phyloP scores from a whole-genome alignment of 345 rosid species.

The Aethionema arabicum region DNA sequence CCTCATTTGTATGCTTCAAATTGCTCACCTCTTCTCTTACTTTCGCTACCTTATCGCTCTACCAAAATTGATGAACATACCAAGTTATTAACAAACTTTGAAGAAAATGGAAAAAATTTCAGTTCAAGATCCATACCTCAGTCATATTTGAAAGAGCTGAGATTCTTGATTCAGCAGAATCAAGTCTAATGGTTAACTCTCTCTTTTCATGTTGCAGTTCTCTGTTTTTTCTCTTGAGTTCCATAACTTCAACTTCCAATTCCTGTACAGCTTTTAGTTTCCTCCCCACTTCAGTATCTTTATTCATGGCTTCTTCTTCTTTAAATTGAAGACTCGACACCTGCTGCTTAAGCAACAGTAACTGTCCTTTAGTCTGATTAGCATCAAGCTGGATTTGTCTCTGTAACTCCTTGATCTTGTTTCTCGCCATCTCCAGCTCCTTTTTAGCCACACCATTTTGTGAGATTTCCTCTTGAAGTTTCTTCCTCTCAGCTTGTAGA shows the following conservation, averaged over 20 bases:
- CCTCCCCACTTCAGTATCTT: constrained; percentile 64
- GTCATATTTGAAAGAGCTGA: constrained; percentile 80
- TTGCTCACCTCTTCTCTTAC: constrained; percentile 78
- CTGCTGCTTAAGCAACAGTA: constrained; percentile 86
- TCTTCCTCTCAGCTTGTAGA: constrained; percentile 80
- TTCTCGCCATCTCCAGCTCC: constrained; percentile 78
- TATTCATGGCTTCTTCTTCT: constrained; percentile 78
- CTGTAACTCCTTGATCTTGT: constrained; percentile 83
- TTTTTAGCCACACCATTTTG: constrained; percentile 50
- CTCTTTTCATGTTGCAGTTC: constrained; percentile 97
- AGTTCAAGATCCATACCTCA: constrained; percentile 51
- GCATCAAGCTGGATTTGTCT: constrained; percentile 93
- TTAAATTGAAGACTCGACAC: constrained; percentile 77
- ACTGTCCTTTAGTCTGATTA: constrained; percentile 89
- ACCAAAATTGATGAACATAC: background rate
- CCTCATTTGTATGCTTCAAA: constrained; percentile 79
- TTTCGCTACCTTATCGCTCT: constrained; percentile 79
- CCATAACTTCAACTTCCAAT: constrained; percentile 79
- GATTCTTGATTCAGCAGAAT: constrained; percentile 77
- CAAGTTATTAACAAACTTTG: background rate
- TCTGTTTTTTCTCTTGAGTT: constrained; percentile 85
- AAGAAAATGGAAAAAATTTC: constrained; percentile 1
- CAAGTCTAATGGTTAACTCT: constrained; percentile 72
- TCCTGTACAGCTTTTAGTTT: constrained; percentile 72
- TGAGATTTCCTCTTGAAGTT: constrained; percentile 76